These are phyloP conservation scores for Vairimorpha necatrix DNA, from an alignment of 371 early-diverging fungal species.

Conservation along the genomic window DNA sequence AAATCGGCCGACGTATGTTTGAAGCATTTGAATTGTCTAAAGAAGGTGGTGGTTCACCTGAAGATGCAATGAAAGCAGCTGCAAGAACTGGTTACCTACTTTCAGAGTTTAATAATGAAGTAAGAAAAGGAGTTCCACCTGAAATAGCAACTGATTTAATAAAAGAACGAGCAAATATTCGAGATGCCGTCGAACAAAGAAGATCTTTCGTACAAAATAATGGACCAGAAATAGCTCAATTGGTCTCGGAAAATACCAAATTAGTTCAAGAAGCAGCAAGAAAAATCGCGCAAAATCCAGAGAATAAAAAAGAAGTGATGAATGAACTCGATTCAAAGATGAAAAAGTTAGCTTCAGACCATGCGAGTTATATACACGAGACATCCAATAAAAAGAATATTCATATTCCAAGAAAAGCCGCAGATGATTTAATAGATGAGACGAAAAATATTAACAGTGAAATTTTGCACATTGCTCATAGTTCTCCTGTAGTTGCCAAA, in stretches of 20 bases:
- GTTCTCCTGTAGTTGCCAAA: neutral
- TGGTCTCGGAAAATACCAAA: slow-evolving; percentile 11
- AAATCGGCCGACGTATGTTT: neutral
- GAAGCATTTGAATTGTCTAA: slow-evolving; percentile 15
- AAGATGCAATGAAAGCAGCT: slow-evolving; percentile 22
- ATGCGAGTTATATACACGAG: neutral
- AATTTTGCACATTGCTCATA: slow-evolving; percentile 1
- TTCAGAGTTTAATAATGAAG: slow-evolving; percentile 12
- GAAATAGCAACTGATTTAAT: slow-evolving; percentile 7
- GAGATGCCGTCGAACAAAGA: slow-evolving; percentile 20
- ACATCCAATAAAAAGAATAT: neutral
- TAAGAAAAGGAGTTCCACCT: slow-evolving; percentile 13
- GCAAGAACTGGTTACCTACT: slow-evolving; percentile 7
- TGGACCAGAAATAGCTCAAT: slow-evolving; percentile 19
- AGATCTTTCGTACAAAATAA: slow-evolving; percentile 13
- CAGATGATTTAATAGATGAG: slow-evolving; percentile 9
- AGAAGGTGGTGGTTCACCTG: neutral
- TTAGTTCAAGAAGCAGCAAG: slow-evolving; percentile 7
- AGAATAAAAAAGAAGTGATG: neutral
- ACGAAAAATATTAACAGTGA: neutral
- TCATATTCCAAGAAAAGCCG: neutral
- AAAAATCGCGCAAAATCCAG: slow-evolving; percentile 3
- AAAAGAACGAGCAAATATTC: slow-evolving; percentile 5
- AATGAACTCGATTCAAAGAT: neutral
- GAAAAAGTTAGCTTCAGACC: neutral